A percentile compares a stretch with the other conserved stretches of the same genome.
Evolutionary conservation across 2,329 filamentous ascomycete species (phyloP).

Genomic region (Fusarium longipes): DNA sequence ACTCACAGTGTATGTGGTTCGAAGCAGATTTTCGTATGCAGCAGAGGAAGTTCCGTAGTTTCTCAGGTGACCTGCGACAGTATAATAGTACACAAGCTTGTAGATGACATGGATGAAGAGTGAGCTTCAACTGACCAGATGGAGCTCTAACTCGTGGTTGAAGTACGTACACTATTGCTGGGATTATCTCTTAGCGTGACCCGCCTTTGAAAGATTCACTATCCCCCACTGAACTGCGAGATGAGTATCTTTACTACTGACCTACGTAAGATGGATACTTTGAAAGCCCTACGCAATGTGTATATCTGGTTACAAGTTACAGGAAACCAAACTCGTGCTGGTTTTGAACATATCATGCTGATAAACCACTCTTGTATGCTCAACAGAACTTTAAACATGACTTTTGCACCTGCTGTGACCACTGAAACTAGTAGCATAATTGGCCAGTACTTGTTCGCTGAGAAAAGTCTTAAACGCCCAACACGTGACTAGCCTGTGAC

Average conservation of each 20-base stretch:
- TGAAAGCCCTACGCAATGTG: slow-evolving; percentile 1
- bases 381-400: background rate
- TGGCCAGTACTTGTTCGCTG: slow-evolving; percentile 8
- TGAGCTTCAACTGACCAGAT: slow-evolving; percentile 46
- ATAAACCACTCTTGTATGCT: background rate
- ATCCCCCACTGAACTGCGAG: slow-evolving; percentile 15
- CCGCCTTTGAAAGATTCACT: slow-evolving; percentile 24
- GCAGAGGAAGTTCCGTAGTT: background rate
- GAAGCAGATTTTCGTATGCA: background rate
- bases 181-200: slow-evolving; percentile 18
- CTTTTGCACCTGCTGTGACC: background rate
- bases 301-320: background rate
- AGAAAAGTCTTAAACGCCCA: slow-evolving; percentile 34
- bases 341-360: background rate
- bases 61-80: background rate
- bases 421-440: background rate
- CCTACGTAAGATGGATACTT: no score
- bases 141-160: slow-evolving; percentile 38
- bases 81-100: slow-evolving; percentile 6
- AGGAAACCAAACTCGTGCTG: background rate
- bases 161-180: slow-evolving; percentile 40
- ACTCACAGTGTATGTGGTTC: slow-evolving; percentile 8
- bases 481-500: slow-evolving; percentile 46
- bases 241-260: background rate
- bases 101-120: slow-evolving; percentile 32